phyloP scores from a whole-genome alignment of 1,284 basidiomycete species.

The Neolentinus lepideus region DNA sequence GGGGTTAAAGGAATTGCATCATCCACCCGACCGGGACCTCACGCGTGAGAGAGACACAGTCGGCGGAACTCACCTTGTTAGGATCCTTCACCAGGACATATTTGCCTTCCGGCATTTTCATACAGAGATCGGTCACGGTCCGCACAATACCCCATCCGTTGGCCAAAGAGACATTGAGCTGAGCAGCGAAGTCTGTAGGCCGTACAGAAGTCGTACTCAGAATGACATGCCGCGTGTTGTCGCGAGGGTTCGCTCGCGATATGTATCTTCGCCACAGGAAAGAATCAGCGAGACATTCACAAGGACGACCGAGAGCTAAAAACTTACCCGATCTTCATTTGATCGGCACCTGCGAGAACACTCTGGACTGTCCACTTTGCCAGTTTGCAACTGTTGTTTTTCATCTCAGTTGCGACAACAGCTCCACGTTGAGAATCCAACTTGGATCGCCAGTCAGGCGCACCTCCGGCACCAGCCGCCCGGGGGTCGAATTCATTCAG shows the following conservation, averaged over 20 bases:
- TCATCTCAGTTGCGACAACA: constrained; percentile 99
- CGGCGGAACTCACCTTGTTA: constrained; percentile 68
- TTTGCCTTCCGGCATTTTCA: constrained; percentile 96
- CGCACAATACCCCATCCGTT: constrained; percentile 99
- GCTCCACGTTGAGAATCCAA: constrained; percentile 96
- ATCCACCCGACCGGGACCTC: not conserved
- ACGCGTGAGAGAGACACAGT: not conserved
- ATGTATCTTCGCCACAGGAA: constrained; percentile 57
- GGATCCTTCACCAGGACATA: constrained; percentile 95
- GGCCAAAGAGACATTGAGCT: constrained; percentile 91
- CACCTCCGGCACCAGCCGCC: constrained; percentile 84
- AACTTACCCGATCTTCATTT: constrained; percentile 94
- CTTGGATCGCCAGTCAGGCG: constrained; percentile 96
- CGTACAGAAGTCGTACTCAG: constrained; percentile 94
- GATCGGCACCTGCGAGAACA: constrained; percentile 91
- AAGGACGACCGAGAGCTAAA: not conserved
- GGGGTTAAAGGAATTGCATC: not conserved
- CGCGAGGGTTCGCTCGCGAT: constrained; percentile 89
- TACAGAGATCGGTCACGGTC: constrained; percentile 85
- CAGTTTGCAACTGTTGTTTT: constrained; percentile 98
- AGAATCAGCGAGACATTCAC: not conserved
- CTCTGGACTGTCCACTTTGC: constrained; percentile 98
- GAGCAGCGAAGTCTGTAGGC: constrained; percentile 89
- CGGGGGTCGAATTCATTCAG: constrained; percentile 98
- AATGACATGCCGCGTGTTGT: constrained; percentile 93